Evolutionary conservation across 768 basidiomycete species (phyloP), one percentile per base, ranked within the genome.

Genomic region (Cystofilobasidium macerans): DNA sequence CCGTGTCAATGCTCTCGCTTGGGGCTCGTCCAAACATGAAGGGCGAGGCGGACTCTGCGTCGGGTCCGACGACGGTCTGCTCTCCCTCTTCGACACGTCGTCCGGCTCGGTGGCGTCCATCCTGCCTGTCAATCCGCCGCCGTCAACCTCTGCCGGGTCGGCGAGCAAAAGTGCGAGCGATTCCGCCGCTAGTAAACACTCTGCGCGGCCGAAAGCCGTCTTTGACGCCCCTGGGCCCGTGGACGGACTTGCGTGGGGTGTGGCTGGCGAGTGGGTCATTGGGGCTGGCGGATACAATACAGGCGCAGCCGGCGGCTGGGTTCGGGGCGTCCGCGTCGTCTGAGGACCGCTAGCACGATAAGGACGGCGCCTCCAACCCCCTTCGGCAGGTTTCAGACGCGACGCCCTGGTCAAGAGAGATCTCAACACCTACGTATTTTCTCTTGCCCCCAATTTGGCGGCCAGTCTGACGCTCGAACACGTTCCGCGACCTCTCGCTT

Each of bases 1-100:
- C 2, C 28, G 53, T 36, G 82, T 97, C 54, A 91, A 92, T 71
- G 87, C 87, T 2, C 81, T 97, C 57, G 88, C 87, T 9, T 98
- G 94, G 94, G 87, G 92, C 33, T 82, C 86, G 4, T 83, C 83
- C 16, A 73, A 74, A 30, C 68, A 64, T 62, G 57, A 53, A 0
- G 67, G 69, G 0, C 71, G 73, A 2, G 87, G 90, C 26, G 86
- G 84, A 61, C 80, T 95, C 48, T 90, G 89, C 20, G 91, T 88
- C 35, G 90, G 89, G 71, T 87, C 92, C 28, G 51, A 54, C 51
- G 51, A 54, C 51, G 51, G 51, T 18, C 53, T 47, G 38, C 28
- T 56, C 42, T 33, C 51, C 30, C 42, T 51, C 38, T 32, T 53
- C 58, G 11, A 20, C 59, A 33, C 54, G 40, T 43, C 51, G 30